Evolutionary conservation across 345 rosid genomes (phyloP), one percentile per base, ranked within the genome.

Genomic region (Crucihimalaya himalaica): DNA sequence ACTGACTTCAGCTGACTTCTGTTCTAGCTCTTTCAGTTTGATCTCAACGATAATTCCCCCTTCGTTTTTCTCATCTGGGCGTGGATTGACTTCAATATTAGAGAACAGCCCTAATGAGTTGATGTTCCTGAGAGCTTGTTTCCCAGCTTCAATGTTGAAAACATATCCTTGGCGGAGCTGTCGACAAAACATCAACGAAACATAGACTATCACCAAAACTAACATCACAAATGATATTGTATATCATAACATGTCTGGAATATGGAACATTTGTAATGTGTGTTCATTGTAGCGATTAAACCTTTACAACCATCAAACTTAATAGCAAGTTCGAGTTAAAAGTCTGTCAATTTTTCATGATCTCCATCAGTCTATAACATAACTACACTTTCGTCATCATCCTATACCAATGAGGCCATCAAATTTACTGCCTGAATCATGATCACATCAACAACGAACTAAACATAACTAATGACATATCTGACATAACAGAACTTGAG

Each of bases 31-130:
- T 78, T 96, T 92, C 34, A 96, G 95, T 79, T 92, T 96, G 70
- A 96, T 90, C 86, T 96, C 99, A 46, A 96, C 99, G 74, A 92
- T 81, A 66, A 96, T 96, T 63, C 98, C 98, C 51, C 94, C 99
- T 72, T 96, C 99, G 29, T 83, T 90, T 86, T 96, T 89, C 82
- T 96, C 99, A 80, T 96, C 99, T 63, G 90, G 96, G 34, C 93
- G 87, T 52, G 98, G 98, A 68, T 90, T 96, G 47, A 96, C 99
- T 83, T 92, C 98, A 29, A 95, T 95, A 68, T 95, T 95, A 16
- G 97, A 88, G 82, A 95, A 95, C 69, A 95, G 75, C 42, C 92
- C 88, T 21, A 95, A 47, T 0, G 98, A 82, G 68, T 92, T 96
- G 73, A 96, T 85, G 81, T 90, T 96, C 70, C 90, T 86, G 51